Evolutionary conservation across 208 protist species (phyloP).

Genomic region (Herpetomonas tarakana): DNA sequence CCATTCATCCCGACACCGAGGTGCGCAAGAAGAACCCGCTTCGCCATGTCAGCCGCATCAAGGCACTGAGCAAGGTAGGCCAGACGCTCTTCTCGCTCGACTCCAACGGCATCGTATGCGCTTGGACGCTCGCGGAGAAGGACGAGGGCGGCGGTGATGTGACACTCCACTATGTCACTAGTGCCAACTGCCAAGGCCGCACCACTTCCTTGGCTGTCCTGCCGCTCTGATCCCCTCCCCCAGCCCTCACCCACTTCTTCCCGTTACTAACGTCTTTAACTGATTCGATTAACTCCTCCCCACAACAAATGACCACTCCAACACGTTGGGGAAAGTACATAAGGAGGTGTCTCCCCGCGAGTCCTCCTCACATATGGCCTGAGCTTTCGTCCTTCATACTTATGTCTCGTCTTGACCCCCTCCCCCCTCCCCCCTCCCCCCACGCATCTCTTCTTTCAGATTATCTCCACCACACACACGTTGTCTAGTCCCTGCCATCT

Average conservation of each 20-base stretch:
- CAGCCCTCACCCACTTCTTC: background rate
- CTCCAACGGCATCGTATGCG: conserved; percentile 48
- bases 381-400: too few species aligned
- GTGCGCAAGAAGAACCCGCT: conserved; percentile 42
- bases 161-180: conserved; percentile 41
- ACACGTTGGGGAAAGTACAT: too few species aligned
- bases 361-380: too few species aligned
- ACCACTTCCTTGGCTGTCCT: conserved; percentile 49
- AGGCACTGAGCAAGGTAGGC: conserved; percentile 24
- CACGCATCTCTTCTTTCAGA: too few species aligned
- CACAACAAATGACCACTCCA: background rate
- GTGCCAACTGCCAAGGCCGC: conserved; percentile 73
- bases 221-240: conserved; percentile 15
- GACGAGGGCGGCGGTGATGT: background rate
- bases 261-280: background rate
- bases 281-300: background rate
- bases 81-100: conserved; percentile 56
- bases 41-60: conserved; percentile 52
- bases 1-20: conserved; percentile 21
- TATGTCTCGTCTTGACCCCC: too few species aligned
- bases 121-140: conserved; percentile 17
- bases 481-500: too few species aligned
- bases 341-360: too few species aligned
- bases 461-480: too few species aligned
- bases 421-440: too few species aligned